phyloP scores from a whole-genome alignment of 23 red algal species.

The Gracilaria domingensis region DNA sequence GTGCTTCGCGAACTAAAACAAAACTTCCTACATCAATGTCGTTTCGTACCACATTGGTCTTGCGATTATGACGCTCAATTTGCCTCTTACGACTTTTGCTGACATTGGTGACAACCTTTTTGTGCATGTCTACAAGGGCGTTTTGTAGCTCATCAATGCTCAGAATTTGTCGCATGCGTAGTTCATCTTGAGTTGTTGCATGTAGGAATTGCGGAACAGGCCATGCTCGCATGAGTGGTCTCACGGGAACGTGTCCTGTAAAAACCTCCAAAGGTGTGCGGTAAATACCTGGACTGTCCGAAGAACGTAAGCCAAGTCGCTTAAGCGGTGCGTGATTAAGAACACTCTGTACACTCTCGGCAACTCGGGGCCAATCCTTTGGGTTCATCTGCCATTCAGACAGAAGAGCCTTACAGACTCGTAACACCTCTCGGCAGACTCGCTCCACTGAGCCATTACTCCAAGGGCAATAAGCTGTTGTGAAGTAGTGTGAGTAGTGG shows the following conservation, averaged over 20 bases:
- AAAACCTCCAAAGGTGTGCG: background rate
- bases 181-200: background rate
- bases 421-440: slow-evolving; percentile 11
- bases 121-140: slow-evolving; percentile 3
- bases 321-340: background rate
- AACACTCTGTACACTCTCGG: background rate
- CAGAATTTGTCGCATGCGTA: background rate
- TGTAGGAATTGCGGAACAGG: background rate
- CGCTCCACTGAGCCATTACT: slow-evolving; percentile 23
- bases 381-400: slow-evolving; percentile 30
- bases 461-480: slow-evolving; percentile 9
- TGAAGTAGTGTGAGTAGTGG: slow-evolving; percentile 31
- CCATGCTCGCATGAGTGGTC: background rate
- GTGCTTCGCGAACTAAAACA: background rate
- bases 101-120: background rate
- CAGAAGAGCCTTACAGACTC: slow-evolving; percentile 12
- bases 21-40: slow-evolving; percentile 16
- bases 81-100: background rate
- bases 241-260: slow-evolving; percentile 9
- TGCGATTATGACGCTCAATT: background rate
- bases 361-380: slow-evolving; percentile 12
- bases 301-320: background rate
- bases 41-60: background rate
- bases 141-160: background rate
- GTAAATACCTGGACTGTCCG: background rate